Conservation (phyloP, 2,329 filamentous ascomycete species). For the Colletotrichum godetiae region DNA sequence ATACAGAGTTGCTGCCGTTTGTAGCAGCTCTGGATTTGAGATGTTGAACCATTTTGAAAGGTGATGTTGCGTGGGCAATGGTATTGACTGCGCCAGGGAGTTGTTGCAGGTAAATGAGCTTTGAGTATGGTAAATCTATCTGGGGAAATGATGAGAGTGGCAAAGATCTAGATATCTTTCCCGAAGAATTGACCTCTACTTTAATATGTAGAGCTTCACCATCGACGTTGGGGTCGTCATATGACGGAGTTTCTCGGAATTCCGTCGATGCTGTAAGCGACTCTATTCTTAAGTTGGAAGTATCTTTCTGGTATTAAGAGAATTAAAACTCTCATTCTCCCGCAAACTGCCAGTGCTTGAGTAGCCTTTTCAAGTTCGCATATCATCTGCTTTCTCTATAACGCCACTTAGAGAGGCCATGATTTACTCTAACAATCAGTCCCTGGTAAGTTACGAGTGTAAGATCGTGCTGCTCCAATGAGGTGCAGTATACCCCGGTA, state of each 20-base stretch:
- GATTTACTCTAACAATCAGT: background rate
- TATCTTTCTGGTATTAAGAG: background rate
- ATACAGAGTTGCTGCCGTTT: background rate
- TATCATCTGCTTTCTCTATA: background rate
- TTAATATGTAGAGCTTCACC: background rate
- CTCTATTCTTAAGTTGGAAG: background rate
- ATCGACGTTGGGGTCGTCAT: background rate
- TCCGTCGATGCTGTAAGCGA: background rate
- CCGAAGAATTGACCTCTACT: no score
- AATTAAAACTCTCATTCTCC: background rate
- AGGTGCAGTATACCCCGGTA: background rate
- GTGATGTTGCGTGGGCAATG: background rate
- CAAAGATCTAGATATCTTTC: background rate
- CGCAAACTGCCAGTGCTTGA: background rate
- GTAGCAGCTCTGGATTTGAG: background rate
- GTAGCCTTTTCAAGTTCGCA: fast-evolving
- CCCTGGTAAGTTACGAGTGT: background rate
- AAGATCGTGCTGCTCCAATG: background rate
- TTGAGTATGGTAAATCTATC: background rate
- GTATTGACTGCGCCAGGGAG: background rate
- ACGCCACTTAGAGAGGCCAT: no score
- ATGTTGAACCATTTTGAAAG: background rate
- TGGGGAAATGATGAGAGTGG: background rate
- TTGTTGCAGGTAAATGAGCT: background rate
- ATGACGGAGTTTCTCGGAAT: background rate